Evolutionary conservation across 352 stramenopile species (phyloP).

Genomic region (Phytophthora citricola): DNA sequence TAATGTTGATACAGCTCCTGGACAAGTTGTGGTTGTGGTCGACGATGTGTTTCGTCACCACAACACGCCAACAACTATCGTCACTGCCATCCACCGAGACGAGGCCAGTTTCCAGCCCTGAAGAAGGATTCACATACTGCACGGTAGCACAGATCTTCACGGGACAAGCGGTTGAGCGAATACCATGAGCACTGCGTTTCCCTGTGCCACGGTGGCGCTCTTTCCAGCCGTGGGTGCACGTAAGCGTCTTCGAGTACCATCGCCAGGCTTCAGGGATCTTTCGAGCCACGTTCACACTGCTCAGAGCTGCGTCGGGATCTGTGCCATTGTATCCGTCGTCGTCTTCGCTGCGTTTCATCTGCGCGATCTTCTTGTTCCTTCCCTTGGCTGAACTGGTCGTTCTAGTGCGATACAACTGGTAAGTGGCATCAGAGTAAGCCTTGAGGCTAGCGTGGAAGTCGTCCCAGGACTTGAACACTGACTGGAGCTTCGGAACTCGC

Average conservation of each 20-base stretch:
- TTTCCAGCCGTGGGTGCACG: constrained; percentile 86
- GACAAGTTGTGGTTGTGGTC: constrained; percentile 88
- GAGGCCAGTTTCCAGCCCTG: not conserved
- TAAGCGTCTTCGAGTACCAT: constrained; percentile 86
- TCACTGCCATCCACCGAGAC: constrained; percentile 1
- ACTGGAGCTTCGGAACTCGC: constrained; percentile 60
- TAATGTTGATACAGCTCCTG: constrained; percentile 78
- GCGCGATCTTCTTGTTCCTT: constrained; percentile 74
- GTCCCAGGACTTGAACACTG: constrained; percentile 70
- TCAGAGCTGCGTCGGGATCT: constrained; percentile 22
- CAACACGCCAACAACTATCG: constrained; percentile 59
- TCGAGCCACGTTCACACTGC: constrained; percentile 21
- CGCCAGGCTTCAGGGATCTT: constrained; percentile 73
- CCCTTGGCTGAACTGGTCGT: constrained; percentile 76
- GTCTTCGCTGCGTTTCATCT: constrained; percentile 48
- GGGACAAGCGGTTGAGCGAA: constrained; percentile 71
- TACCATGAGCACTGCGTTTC: constrained; percentile 68
- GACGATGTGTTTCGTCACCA: constrained; percentile 78
- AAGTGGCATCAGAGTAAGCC: constrained; percentile 70
- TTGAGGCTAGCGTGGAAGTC: constrained; percentile 68
- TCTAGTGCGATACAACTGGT: constrained; percentile 77
- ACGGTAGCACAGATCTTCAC: constrained; percentile 85
- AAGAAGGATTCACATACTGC: constrained; percentile 49
- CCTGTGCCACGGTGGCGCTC: constrained; percentile 68
- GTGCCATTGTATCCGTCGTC: constrained; percentile 37